phyloP scores from a whole-genome alignment of 176 grass and related monocot species.

The Triticum monococcum region DNA sequence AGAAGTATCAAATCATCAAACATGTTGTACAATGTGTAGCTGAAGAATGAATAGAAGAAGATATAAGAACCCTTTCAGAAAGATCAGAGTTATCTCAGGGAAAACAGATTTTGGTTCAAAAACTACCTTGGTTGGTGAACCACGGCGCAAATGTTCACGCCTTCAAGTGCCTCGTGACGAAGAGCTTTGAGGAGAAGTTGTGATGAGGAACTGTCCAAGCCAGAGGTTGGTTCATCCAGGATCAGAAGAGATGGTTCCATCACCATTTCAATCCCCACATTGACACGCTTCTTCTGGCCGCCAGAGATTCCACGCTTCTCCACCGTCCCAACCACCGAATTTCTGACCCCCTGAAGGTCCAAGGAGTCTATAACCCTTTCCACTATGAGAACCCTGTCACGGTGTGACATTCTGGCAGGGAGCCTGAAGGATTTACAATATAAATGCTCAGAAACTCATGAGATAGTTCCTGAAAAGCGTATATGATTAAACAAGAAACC shows the following conservation, averaged over 20 bases:
- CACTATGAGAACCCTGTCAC: slow-evolving; percentile 71
- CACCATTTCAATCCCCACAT: slow-evolving; percentile 95
- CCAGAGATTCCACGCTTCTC: slow-evolving; percentile 94
- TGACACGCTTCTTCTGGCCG: slow-evolving; percentile 87
- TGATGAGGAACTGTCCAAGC: slow-evolving; percentile 87
- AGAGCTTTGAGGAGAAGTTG: slow-evolving; percentile 79
- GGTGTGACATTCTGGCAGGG: slow-evolving; percentile 46
- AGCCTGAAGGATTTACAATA: slow-evolving; percentile 42
- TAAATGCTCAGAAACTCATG: neutral
- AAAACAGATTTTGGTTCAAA: neutral
- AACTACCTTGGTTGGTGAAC: slow-evolving; percentile 83
- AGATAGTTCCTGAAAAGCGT: too few relatives aligned
- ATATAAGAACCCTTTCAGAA: neutral
- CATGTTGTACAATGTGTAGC: slow-evolving; percentile 85
- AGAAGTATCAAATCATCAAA: slow-evolving; percentile 85
- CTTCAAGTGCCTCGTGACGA: slow-evolving; percentile 77
- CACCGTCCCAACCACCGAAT: slow-evolving; percentile 79
- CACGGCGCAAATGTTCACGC: slow-evolving; percentile 80
- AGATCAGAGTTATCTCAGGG: neutral
- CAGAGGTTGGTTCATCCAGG: slow-evolving; percentile 96
- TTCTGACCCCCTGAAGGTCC: slow-evolving; percentile 73
- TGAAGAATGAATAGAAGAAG: neutral
- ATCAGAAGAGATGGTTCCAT: slow-evolving; percentile 94
- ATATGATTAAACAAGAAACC: neutral
- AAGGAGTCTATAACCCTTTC: slow-evolving; percentile 91